phyloP scores from a whole-genome alignment of 805 yeast genomes.

The Yarrowia divulgata region DNA sequence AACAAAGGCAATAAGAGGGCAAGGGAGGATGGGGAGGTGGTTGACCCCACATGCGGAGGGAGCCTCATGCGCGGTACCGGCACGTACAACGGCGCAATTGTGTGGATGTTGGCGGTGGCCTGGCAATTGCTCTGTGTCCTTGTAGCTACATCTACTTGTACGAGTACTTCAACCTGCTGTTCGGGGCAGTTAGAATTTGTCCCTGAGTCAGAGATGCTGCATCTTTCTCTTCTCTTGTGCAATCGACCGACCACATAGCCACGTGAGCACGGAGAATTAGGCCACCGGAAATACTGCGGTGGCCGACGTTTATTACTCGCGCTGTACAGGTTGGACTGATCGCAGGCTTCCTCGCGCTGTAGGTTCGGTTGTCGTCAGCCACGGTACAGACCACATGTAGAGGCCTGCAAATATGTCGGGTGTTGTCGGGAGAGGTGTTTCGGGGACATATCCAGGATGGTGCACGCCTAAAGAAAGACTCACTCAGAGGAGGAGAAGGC shows the following conservation, averaged over 20 bases:
- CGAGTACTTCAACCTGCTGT: background rate
- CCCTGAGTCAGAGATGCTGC: conserved; percentile 37
- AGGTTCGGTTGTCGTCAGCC: too few relatives aligned
- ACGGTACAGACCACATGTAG: background rate
- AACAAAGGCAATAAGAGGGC: conserved; percentile 19
- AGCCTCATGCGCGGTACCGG: background rate
- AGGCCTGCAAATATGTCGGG: conserved; percentile 25
- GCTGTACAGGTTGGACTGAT: too few relatives aligned
- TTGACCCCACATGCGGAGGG: conserved; percentile 1
- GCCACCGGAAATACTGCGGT: too few relatives aligned
- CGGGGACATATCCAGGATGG: too few relatives aligned
- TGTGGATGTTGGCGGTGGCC: background rate
- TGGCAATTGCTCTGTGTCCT: background rate
- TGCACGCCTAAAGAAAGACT: too few relatives aligned
- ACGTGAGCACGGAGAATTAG: conserved; percentile 26
- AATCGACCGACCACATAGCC: conserved; percentile 11
- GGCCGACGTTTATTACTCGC: too few relatives aligned
- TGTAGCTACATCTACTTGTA: too few relatives aligned
- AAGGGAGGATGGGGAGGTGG: background rate
- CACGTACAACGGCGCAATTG: background rate
- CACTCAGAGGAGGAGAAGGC: background rate
- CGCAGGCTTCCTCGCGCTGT: too few relatives aligned
- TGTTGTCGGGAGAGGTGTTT: conserved; percentile 4
- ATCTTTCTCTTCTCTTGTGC: conserved; percentile 1
- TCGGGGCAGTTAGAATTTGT: conserved; percentile 24